A percentile compares a stretch with the other conserved stretches of the same genome.
Evolutionary conservation across 192 early-diverging fungal genomes (phyloP).

Genomic region (Diversispora epigaea): DNA sequence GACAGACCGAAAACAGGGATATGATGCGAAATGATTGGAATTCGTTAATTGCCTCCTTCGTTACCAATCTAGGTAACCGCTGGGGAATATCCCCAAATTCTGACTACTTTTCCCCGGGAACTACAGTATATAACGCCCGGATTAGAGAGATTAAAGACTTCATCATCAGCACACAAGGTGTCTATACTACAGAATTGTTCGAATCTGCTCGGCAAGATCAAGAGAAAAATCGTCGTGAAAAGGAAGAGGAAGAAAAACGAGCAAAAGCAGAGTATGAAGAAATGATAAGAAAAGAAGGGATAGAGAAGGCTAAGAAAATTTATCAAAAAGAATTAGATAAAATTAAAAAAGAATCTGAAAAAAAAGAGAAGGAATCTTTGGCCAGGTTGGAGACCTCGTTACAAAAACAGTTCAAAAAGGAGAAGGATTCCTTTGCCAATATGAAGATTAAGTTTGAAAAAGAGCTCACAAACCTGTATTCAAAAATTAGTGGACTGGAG

Average conservation of each 20-base stretch:
- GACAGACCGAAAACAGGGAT: not conserved
- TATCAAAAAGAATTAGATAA: not conserved
- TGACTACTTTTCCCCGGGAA: not conserved
- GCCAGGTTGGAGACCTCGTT: too few relatives aligned
- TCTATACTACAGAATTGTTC: not conserved
- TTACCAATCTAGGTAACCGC: not conserved
- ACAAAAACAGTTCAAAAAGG: too few relatives aligned
- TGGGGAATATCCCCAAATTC: conserved; percentile 21
- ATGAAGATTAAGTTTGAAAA: too few relatives aligned
- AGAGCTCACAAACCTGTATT: too few relatives aligned
- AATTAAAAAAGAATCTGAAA: not conserved
- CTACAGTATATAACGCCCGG: not conserved
- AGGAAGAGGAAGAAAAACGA: not conserved
- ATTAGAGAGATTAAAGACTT: conserved; percentile 11
- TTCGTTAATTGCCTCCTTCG: not conserved
- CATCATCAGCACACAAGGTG: not conserved
- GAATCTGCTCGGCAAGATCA: not conserved
- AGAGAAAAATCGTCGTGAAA: conserved; percentile 13
- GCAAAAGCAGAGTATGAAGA: not conserved
- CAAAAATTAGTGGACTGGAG: too few relatives aligned
- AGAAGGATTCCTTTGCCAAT: too few relatives aligned
- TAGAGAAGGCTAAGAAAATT: not conserved
- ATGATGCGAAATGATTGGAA: conserved; percentile 17
- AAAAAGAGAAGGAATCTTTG: not conserved
- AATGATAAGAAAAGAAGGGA: conserved; percentile 13